Evolutionary conservation across 139 green algal genomes (phyloP), one percentile per base, ranked within the genome.

Genomic region (Volvox reticuliferus): DNA sequence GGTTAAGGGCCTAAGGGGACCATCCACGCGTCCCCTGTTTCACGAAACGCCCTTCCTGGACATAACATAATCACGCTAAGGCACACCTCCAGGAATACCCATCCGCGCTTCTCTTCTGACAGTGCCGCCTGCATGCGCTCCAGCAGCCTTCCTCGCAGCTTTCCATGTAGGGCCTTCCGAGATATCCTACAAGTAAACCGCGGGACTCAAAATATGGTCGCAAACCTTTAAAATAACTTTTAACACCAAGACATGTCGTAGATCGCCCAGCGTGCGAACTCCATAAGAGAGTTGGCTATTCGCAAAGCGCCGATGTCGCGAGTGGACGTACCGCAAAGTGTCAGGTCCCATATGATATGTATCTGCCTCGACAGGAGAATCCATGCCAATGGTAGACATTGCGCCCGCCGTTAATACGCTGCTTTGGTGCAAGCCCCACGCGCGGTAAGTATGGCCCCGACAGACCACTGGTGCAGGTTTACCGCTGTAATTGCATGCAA

Each of bases 31-130:
- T 55, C 44, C 44, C 5, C 44, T 5, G 9, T 55, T 55, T 55
- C 9, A 55, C 44, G 5, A 9, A 55, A 5, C 44, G 44, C 44
- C 44, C 44, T 55, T 55, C 44, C 44, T 55, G 44, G 5, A 55
- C 44, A 14, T 14, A 55, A 55, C 5, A 14, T 9, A 55, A 9
- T 55, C 9, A 9, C 44, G 44, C 44, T 9, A 55, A 55, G 77
- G 13, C 82, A 13, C 37, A 94, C 94, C 93, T 96, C 88, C 65
- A 97, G 86, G 5, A 96, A 44, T 16, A 92, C 85, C 12, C 97
- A 76, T 0, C 95, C 95, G 0, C 83, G 88, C 36, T 94, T 79
- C 22, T 83, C 21, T 37, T 88, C 87, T 0, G 63, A 61, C 33
- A 96, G 24, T 0, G 76, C 91, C 16, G 83, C 77, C 13, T 79